Percentiles rank a stretch among this genome's conserved stretches.
Conservation (phyloP, 176 grass and related monocot genomes). For the Cymbopogon citratus region DNA sequence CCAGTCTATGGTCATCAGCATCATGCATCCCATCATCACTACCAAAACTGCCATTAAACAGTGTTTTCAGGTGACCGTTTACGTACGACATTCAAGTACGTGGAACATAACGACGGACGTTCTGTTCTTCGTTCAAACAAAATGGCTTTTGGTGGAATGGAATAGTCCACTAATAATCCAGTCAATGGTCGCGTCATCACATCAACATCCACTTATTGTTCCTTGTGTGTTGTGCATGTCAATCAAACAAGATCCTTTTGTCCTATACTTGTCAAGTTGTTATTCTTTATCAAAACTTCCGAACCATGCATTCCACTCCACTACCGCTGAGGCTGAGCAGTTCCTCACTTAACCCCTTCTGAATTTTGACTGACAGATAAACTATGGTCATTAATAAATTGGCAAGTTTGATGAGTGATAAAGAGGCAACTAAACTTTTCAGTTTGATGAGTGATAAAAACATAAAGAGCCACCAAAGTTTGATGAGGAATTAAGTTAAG, state of each 20-base stretch:
- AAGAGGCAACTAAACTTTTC: not conserved
- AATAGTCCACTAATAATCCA: not conserved
- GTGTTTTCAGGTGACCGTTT: not conserved
- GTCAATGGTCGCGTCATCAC: not conserved
- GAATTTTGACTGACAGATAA: not conserved
- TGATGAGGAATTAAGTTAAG: not conserved
- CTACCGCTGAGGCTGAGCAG: not conserved
- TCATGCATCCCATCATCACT: not conserved
- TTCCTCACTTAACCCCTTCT: not conserved
- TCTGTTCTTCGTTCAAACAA: conserved; percentile 34
- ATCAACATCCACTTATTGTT: not conserved
- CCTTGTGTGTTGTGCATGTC: not conserved
- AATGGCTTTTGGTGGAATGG: not conserved
- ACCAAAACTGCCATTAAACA: not conserved
- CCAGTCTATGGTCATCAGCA: not conserved
- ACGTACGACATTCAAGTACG: not conserved
- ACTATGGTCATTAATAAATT: not conserved
- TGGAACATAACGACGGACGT: not conserved
- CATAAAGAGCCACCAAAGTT: not conserved
- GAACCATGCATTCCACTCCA: not conserved
- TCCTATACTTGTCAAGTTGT: not conserved
- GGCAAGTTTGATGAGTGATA: not conserved
- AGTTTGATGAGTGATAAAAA: not conserved
- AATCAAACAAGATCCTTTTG: not conserved
- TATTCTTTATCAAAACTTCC: not conserved